These are phyloP conservation scores for Diplosphaera chodatii DNA, from an alignment of 139 green algal species.

Conservation along the genomic window DNA sequence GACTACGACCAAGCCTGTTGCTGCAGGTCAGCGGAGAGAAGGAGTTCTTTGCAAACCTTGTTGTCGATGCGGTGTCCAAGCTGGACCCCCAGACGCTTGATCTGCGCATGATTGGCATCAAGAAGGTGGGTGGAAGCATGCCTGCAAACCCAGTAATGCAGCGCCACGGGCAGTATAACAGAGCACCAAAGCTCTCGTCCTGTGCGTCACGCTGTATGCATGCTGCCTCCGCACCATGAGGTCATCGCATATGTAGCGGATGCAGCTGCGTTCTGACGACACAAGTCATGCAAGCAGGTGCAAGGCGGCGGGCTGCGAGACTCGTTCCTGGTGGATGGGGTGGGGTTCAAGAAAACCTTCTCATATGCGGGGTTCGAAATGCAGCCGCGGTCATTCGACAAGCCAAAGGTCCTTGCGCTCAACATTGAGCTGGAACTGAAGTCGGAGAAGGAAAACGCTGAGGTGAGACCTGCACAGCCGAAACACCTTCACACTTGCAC, in stretches of 20 bases:
- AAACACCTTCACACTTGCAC: too few species aligned
- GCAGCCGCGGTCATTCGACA: conserved; percentile 89
- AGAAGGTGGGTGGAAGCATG: conserved; percentile 93
- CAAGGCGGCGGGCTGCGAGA: conserved; percentile 89
- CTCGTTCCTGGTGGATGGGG: conserved; percentile 95
- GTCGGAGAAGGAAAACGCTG: conserved; percentile 95
- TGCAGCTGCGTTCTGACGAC: too few species aligned
- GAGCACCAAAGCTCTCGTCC: too few species aligned
- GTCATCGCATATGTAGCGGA: too few species aligned
- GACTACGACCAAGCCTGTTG: too few species aligned
- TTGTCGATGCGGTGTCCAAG: conserved; percentile 86
- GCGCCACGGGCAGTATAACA: too few species aligned
- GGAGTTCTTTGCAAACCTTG: conserved; percentile 96
- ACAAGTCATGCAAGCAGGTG: conserved; percentile 34
- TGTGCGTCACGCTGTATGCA: too few species aligned
- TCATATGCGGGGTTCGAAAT: conserved; percentile 99
- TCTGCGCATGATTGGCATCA: conserved; percentile 89
- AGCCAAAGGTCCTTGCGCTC: conserved; percentile 92
- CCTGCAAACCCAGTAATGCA: too few species aligned
- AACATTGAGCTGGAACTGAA: conserved; percentile 99
- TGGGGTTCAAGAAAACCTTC: conserved; percentile 99
- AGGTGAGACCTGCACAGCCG: conserved; percentile 46
- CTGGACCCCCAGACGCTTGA: conserved; percentile 79
- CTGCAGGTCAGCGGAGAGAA: conserved; percentile 84
- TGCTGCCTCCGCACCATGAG: too few species aligned